Evolutionary conservation across 2,329 filamentous ascomycete genomes (phyloP).

Genomic region (Aspergillus sp.): DNA sequence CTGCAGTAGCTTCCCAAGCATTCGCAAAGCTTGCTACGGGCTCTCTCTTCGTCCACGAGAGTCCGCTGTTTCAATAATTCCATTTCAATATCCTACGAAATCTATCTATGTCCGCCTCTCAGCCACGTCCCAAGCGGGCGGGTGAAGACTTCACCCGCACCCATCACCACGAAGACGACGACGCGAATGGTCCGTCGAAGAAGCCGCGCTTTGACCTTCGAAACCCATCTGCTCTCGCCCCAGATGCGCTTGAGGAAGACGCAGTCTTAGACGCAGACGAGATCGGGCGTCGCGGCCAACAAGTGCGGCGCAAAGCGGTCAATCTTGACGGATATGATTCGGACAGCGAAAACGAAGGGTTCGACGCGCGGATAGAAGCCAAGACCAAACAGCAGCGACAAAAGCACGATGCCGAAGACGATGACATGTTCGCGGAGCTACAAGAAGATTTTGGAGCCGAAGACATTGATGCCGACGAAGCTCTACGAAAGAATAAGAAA

Average conservation of each 20-base stretch:
- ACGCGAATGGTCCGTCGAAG: slow-evolving; percentile 54
- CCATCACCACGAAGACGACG: slow-evolving; percentile 60
- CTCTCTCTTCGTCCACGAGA: no score
- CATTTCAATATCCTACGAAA: background rate
- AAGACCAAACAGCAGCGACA: slow-evolving; percentile 43
- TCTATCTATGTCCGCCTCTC: slow-evolving; percentile 34
- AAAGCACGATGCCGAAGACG: slow-evolving; percentile 41
- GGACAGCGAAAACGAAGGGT: slow-evolving; percentile 87
- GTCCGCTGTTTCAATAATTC: no score
- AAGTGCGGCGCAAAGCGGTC: slow-evolving; percentile 86
- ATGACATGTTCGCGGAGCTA: slow-evolving; percentile 79
- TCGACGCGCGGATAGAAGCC: slow-evolving; percentile 69
- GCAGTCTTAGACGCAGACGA: slow-evolving; percentile 85
- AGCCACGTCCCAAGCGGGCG: slow-evolving; percentile 76
- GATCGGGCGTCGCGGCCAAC: slow-evolving; percentile 69
- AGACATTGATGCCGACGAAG: slow-evolving; percentile 51
- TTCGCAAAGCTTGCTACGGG: background rate
- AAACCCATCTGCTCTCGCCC: slow-evolving; percentile 87
- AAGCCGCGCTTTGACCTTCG: slow-evolving; percentile 91
- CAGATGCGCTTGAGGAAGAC: slow-evolving; percentile 73
- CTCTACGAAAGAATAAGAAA: slow-evolving; percentile 59
- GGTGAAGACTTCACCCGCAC: slow-evolving; percentile 77
- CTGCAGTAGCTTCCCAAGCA: slow-evolving; percentile 8
- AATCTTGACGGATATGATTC: slow-evolving; percentile 97
- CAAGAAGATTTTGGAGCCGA: slow-evolving; percentile 59